Conservation (phyloP, 257 asterid species). For the Solanum medicagineum region DNA sequence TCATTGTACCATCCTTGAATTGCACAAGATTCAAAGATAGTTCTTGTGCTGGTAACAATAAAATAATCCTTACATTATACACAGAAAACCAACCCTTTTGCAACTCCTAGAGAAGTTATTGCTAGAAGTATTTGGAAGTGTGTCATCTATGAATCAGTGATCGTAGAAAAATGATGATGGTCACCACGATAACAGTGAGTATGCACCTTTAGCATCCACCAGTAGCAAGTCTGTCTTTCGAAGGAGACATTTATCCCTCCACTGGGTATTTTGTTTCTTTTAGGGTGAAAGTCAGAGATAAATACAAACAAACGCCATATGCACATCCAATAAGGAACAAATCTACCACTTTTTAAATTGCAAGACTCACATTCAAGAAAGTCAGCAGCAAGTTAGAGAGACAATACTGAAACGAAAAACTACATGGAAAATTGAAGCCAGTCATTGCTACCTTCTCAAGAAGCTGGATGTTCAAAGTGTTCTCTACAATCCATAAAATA, state of each 20-base stretch:
- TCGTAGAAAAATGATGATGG: not conserved
- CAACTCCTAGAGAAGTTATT: not conserved
- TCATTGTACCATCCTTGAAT: not conserved
- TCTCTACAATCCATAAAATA: constrained; percentile 76
- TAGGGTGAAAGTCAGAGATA: not conserved
- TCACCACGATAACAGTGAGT: not conserved
- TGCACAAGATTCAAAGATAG: not conserved
- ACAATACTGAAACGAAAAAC: not conserved
- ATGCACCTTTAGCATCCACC: not conserved
- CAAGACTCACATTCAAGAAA: not conserved
- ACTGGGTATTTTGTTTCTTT: too few relatives aligned
- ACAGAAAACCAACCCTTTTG: not conserved
- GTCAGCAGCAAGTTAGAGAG: not conserved
- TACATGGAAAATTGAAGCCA: not conserved
- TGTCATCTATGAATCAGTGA: not conserved
- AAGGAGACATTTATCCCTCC: not conserved
- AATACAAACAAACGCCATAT: not conserved
- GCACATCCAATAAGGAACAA: not conserved
- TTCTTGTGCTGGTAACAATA: not conserved
- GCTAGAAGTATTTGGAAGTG: not conserved
- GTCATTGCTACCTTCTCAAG: constrained; percentile 48
- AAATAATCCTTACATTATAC: not conserved
- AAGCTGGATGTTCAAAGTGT: constrained; percentile 61
- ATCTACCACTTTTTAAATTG: not conserved
- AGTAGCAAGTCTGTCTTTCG: not conserved